Conservation (phyloP, 1,139 yeast genomes). For the Suhomyces taliae region DNA sequence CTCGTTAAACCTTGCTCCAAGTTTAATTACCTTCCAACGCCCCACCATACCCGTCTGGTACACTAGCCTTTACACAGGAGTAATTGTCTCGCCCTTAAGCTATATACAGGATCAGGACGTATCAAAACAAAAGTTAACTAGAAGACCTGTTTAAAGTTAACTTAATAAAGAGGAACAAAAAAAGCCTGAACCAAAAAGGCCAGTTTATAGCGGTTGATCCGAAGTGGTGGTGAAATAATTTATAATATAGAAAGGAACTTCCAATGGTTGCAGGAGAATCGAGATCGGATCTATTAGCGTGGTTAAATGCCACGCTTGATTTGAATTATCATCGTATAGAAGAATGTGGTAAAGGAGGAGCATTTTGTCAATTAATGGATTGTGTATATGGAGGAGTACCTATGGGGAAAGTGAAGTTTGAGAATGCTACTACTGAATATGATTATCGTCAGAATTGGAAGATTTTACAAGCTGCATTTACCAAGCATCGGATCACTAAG, state of each 20-base stretch:
- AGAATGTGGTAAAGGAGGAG: conserved; percentile 95
- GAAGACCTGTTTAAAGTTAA: neutral
- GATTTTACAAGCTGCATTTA: conserved; percentile 75
- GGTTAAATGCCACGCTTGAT: conserved; percentile 76
- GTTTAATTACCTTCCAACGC: no score
- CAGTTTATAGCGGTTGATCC: neutral
- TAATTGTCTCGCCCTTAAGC: neutral
- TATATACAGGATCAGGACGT: conserved; percentile 3
- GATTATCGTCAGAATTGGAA: conserved; percentile 82
- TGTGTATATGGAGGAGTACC: conserved; percentile 81
- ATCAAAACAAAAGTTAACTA: conserved; percentile 7
- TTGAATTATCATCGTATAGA: conserved; percentile 76
- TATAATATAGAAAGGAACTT: no score
- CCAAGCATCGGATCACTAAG: conserved; percentile 68
- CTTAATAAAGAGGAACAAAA: no score
- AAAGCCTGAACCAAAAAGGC: no score
- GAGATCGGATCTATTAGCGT: conserved; percentile 76
- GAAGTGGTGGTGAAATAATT: neutral
- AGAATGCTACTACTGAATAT: conserved; percentile 64
- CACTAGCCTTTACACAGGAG: no score
- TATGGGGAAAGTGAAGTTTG: conserved; percentile 70
- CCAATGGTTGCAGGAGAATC: conserved; percentile 58
- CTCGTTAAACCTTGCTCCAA: no score
- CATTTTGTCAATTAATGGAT: conserved; percentile 89
- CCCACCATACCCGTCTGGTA: no score